Evolutionary conservation across 2,329 filamentous ascomycete species (phyloP).

Genomic region (Diaporthe sp.): DNA sequence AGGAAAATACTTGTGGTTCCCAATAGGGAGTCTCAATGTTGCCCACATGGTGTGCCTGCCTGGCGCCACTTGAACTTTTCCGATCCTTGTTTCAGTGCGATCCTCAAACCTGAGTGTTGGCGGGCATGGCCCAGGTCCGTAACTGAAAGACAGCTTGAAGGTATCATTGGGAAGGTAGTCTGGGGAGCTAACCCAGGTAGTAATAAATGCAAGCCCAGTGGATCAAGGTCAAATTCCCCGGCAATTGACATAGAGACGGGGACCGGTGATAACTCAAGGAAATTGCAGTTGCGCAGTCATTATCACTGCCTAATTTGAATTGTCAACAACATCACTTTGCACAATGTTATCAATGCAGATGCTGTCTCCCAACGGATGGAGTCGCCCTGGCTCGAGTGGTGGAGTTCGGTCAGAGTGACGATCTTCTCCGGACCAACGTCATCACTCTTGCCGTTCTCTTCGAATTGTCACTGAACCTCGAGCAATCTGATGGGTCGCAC

Average conservation of each 20-base stretch:
- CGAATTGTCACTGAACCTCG: not conserved
- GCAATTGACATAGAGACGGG: not conserved
- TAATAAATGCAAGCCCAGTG: not conserved
- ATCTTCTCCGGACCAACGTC: slow-evolving; percentile 1
- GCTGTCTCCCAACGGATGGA: not conserved
- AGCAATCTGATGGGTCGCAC: not conserved
- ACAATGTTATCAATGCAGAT: not conserved
- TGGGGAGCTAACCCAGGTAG: not conserved
- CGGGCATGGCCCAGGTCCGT: not conserved
- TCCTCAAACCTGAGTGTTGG: no score
- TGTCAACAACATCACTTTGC: not conserved
- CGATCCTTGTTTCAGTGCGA: no score
- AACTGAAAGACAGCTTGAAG: not conserved
- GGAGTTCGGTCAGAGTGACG: not conserved
- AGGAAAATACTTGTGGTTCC: not conserved
- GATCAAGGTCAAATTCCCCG: not conserved
- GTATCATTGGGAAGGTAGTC: not conserved
- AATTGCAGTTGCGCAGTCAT: not conserved
- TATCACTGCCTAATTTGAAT: not conserved
- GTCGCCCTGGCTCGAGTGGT: not conserved
- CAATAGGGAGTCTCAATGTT: not conserved
- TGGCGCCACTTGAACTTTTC: no score
- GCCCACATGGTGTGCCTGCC: no score
- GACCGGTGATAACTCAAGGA: not conserved
- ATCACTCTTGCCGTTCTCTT: not conserved